Evolutionary conservation across 139 green algal species (phyloP), one percentile per base, ranked within the genome.

Genomic region (Desmodesmus armatus): DNA sequence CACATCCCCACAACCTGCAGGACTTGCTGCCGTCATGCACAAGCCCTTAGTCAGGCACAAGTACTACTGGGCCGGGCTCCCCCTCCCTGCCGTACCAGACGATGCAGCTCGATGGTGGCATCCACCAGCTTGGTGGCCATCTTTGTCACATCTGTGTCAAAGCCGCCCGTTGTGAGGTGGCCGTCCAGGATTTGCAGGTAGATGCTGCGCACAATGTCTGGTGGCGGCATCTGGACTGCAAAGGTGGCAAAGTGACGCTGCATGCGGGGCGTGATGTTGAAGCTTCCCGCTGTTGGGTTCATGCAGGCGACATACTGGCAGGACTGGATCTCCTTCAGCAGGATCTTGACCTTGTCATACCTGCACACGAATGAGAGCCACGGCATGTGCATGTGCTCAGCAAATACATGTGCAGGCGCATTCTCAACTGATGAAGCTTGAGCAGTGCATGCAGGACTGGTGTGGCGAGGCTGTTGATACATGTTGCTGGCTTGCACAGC

Each of bases 241-340:
- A 98, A 95, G 7, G 95, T 98, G 40, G 92, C 91, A 87, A 98
- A 99, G 88, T 99, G 96, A 7, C 96, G 92, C 93, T 98, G 96
- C 93, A 97, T 96, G 55, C 96, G 94, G 3, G 94, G 95, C 13
- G 96, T 97, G 90, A 99, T 96, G 80, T 91, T 92, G 92, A 98
- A 98, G 55, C 92, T 96, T 40, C 96, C 96, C 0, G 96, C 94
- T 0, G 94, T 95, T 21, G 96, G 96, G 91, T 98, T 98, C 94
- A 98, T 97, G 89, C 90, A 94, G 19, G 95, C 94, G 33, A 89
- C 82, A 49, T 94, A 94, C 90, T 97, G 94, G 49, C 88, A 94
- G 90, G 94, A 94, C 65, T 90, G 89, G 47, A 98, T 92, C 84
- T 98, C 95, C 92, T 98, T 98, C 11, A 95, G 90, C 71, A 96